A percentile compares a stretch with the other conserved stretches of the same genome.
These are phyloP conservation scores for Triangularia verruculosa DNA, from an alignment of 2,329 filamentous ascomycete genomes.

Conservation along the genomic window DNA sequence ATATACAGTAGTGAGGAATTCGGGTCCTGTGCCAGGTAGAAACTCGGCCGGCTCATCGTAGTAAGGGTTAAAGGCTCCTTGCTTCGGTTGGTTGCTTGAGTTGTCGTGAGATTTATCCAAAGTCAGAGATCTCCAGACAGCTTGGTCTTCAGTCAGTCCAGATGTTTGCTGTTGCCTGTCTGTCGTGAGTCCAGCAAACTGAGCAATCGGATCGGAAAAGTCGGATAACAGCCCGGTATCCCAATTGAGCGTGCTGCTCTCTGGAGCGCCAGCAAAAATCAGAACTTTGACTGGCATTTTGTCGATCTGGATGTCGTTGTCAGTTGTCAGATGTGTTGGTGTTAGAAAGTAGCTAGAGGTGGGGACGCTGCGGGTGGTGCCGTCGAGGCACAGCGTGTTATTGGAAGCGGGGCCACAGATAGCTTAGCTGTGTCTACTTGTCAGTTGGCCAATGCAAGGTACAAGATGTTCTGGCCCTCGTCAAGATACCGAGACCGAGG, in stretches of 20 bases:
- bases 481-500: too few relatives aligned
- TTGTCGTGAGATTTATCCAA: conserved; percentile 32
- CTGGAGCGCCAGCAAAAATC: conserved; percentile 56
- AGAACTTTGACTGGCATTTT: conserved; percentile 34
- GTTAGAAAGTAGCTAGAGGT: not conserved
- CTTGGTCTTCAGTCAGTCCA: conserved; percentile 27
- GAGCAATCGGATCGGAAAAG: conserved; percentile 41
- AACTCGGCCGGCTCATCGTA: conserved; percentile 45
- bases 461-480: too few relatives aligned
- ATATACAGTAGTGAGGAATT: conserved; percentile 48
- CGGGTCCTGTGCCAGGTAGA: conserved; percentile 32
- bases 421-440: not conserved
- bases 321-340: not conserved
- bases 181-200: conserved; percentile 35
- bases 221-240: conserved; percentile 47
- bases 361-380: not conserved
- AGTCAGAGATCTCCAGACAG: conserved; percentile 55
- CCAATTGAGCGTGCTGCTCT: conserved; percentile 53
- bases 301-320: not conserved
- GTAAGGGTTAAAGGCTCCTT: not conserved
- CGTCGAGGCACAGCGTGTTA: not conserved
- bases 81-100: not conserved
- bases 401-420: not conserved
- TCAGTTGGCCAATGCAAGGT: too few relatives aligned
- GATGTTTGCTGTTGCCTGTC: conserved; percentile 6